These are phyloP conservation scores for Nakazawaea wickerhamii DNA, from an alignment of 805 yeast genomes.

Conservation along the genomic window DNA sequence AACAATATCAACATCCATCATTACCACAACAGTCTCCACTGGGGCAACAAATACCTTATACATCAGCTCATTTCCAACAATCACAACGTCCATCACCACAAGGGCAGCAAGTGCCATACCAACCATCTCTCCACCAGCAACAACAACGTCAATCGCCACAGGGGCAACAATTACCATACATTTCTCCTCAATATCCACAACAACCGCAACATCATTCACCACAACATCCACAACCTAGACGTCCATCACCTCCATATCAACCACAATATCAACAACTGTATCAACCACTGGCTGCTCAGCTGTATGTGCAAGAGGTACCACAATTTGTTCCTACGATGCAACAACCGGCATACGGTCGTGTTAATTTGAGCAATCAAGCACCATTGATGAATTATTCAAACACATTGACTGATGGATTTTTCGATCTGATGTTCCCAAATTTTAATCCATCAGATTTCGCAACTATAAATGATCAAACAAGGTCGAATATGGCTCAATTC, in stretches of 20 bases:
- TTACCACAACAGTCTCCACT: not conserved
- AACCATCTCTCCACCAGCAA: not conserved
- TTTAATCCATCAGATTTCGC: not conserved
- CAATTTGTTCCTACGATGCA: not conserved
- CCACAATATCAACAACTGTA: not conserved
- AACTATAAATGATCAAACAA: no score
- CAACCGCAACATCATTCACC: not conserved
- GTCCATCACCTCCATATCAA: not conserved
- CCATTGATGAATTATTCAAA: no score
- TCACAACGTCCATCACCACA: not conserved
- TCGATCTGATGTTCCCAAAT: conserved; percentile 5
- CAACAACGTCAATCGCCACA: not conserved
- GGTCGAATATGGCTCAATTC: no score
- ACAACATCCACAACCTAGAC: not conserved
- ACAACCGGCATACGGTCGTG: no score
- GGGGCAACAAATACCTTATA: not conserved
- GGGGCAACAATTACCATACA: not conserved
- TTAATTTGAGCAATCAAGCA: no score
- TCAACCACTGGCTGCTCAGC: not conserved
- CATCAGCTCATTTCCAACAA: no score
- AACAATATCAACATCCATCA: not conserved
- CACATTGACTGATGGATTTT: not conserved
- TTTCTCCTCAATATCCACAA: not conserved
- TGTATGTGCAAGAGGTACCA: not conserved
- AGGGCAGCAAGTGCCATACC: not conserved